Evolutionary conservation across 139 green algal species (phyloP), one percentile per base, ranked within the genome.

Genomic region (Chlorella sp.): DNA sequence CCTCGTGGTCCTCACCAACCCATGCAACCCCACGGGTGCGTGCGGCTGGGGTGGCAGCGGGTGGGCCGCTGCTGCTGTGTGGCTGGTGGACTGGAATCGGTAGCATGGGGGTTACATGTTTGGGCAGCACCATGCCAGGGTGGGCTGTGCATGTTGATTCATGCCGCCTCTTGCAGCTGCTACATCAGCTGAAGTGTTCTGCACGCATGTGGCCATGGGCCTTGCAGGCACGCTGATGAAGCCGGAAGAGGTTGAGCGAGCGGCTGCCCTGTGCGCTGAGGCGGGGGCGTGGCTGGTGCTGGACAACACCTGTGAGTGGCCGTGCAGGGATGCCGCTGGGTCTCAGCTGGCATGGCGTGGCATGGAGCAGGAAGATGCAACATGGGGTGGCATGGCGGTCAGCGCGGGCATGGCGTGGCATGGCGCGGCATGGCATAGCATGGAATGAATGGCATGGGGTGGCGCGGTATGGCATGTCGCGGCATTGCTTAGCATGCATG

Each of bases 1-100:
- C 60, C 93, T 98, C 90, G 95, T 98, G 43, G 91, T 96, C 13
- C 51, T 97, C 26, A 87, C 93, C 54, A 98, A 98, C 87, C 96
- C 96, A 5, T 95, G 90, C 90, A 98, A 98, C 88, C 96, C 96
- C 17, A 97, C 95, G 73, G 94, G 95, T 91, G 64, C 1, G 70
- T 48, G 60, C 60, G 17, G 11, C 11, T 8, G 46, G 46, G 46
- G 8, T 11, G 8, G 8, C 11, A 19, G 8, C 11, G 51, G 51
- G 13, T 16, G 51, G 51, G 51, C 13, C 11, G 51, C 51, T 60
- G 51, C 46, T 54, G 46, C 46, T 11, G 46, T 8, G 8, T 54
- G 46, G 46, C n/a, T n/a, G n/a, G n/a, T n/a, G n/a, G n/a, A n/a
- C n/a, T n/a, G n/a, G n/a, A n/a, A n/a, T n/a, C n/a, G n/a, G n/a